Percentiles rank a stretch among this genome's conserved stretches.
phyloP scores from a whole-genome alignment of 371 early-diverging fungal genomes.

The Mycotypha africana region DNA sequence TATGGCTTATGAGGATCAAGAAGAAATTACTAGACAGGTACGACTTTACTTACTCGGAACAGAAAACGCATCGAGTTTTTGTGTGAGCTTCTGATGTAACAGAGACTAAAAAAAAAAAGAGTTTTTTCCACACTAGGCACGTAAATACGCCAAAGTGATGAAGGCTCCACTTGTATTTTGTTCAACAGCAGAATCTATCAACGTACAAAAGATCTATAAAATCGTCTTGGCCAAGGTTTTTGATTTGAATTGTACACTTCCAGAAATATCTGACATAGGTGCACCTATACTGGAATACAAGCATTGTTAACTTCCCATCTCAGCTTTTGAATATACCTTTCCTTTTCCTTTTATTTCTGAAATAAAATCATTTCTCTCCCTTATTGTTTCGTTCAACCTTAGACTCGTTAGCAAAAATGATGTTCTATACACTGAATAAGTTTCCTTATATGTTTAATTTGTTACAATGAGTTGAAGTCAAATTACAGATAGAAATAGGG shows the following conservation, averaged over 20 bases:
- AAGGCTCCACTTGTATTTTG: slow-evolving; percentile 92
- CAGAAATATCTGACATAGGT: slow-evolving; percentile 86
- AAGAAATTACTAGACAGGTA: slow-evolving; percentile 89
- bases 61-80: no score
- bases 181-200: slow-evolving; percentile 89
- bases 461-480: no score
- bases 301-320: slow-evolving; percentile 36
- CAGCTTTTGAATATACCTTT: no score
- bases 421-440: no score
- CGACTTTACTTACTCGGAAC: no score
- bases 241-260: slow-evolving; percentile 89
- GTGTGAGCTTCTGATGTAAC: no score
- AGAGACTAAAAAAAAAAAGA: neutral
- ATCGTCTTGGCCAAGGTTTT: slow-evolving; percentile 92
- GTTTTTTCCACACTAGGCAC: slow-evolving; percentile 48
- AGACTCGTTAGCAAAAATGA: no score
- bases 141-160: slow-evolving; percentile 91
- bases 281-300: slow-evolving; percentile 86
- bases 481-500: no score
- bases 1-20: slow-evolving; percentile 79
- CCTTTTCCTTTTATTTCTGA: no score
- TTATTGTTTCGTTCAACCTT: no score
- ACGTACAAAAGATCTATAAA: slow-evolving; percentile 96
- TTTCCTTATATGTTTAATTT: no score
- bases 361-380: no score